phyloP scores from a whole-genome alignment of 331 rosid genomes.

The Acacia concinna region DNA sequence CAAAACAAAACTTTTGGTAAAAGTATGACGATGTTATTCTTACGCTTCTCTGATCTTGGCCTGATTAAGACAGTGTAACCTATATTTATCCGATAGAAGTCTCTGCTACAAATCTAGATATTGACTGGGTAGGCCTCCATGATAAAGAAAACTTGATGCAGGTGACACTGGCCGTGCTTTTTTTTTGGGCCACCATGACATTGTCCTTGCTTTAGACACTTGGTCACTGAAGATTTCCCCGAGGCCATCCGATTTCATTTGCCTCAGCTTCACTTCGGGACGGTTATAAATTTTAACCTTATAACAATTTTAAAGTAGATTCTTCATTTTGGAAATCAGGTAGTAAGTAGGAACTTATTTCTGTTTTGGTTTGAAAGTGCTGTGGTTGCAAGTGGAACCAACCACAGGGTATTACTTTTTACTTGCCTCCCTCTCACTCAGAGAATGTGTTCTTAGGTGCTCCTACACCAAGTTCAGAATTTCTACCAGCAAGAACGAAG shows the following conservation, averaged over 20 bases:
- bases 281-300: background rate
- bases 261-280: background rate
- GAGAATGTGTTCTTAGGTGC: background rate
- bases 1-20: no score
- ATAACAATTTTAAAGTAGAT: background rate
- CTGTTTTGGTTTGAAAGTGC: background rate
- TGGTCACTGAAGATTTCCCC: background rate
- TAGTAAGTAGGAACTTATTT: background rate
- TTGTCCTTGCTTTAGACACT: no score
- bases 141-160: background rate
- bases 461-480: background rate
- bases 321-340: background rate
- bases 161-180: background rate
- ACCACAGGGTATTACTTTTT: background rate
- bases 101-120: background rate
- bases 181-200: no score
- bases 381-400: background rate
- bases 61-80: no score
- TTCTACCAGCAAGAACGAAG: background rate
- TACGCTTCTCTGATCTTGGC: background rate
- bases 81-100: background rate
- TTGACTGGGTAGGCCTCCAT: background rate
- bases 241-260: background rate
- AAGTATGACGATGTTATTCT: background rate
- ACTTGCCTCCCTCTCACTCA: background rate